phyloP scores from a whole-genome alignment of 768 basidiomycete species.

The Chiua virens region DNA sequence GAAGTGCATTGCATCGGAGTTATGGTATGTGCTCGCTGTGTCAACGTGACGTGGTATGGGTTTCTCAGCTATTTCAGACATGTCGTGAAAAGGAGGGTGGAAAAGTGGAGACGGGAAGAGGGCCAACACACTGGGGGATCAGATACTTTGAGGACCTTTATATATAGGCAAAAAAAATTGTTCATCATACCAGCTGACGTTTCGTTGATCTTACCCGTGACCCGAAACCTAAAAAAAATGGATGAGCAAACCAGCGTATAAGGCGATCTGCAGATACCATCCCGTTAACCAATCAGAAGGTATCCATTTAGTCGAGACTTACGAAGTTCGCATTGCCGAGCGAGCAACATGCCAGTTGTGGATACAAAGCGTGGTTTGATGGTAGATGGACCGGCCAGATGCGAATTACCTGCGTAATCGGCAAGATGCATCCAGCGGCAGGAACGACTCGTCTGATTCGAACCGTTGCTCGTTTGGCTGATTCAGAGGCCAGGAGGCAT shows the following conservation, averaged over 20 bases:
- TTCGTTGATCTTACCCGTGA: neutral
- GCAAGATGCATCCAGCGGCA: too few relatives aligned
- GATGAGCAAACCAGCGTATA: neutral
- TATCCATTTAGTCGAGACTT: constrained; percentile 2
- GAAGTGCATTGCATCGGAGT: constrained; percentile 1
- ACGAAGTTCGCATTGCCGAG: too few relatives aligned
- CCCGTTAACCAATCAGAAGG: constrained; percentile 1
- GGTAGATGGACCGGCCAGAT: too few relatives aligned
- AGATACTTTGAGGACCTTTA: constrained; percentile 8
- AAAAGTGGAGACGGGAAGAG: neutral
- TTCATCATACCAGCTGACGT: neutral
- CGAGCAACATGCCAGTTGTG: too few relatives aligned
- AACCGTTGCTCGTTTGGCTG: too few relatives aligned
- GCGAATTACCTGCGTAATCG: too few relatives aligned
- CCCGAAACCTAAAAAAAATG: constrained; percentile 4
- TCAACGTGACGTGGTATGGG: constrained; percentile 20
- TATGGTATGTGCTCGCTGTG: constrained; percentile 12
- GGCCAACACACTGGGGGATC: neutral
- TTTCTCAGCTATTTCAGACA: constrained; percentile 22
- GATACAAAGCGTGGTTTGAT: too few relatives aligned
- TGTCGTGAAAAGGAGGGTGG: constrained; percentile 7
- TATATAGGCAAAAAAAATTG: constrained; percentile 16
- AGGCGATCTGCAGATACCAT: neutral
- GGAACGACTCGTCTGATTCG: too few relatives aligned
- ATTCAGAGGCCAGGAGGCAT: too few relatives aligned